phyloP scores from a whole-genome alignment of 805 yeast species.

The Lipomyces orientalis region DNA sequence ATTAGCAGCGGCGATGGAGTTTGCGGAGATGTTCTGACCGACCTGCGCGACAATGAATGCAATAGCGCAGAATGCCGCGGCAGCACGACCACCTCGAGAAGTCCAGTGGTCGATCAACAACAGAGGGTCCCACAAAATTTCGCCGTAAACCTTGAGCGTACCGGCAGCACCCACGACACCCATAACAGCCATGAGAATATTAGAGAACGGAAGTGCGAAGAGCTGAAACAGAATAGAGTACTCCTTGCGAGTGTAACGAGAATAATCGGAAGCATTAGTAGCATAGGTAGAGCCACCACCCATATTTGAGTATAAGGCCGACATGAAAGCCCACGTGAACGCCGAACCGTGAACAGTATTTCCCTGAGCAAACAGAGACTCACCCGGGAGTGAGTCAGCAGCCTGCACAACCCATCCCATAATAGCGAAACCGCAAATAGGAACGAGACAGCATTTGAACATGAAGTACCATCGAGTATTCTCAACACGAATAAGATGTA shows the following conservation, averaged over 20 bases:
- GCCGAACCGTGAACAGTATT: slow-evolving; percentile 13
- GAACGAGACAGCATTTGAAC: slow-evolving; percentile 70
- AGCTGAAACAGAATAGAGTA: slow-evolving; percentile 12
- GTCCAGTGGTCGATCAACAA: slow-evolving; percentile 23
- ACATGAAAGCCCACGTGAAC: slow-evolving; percentile 21
- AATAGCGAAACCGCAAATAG: slow-evolving; percentile 74
- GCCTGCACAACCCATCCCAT: slow-evolving; percentile 69
- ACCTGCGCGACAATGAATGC: slow-evolving; percentile 70
- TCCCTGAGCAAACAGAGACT: slow-evolving; percentile 9
- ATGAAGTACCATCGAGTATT: slow-evolving; percentile 28
- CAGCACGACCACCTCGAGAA: slow-evolving; percentile 32
- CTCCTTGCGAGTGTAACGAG: slow-evolving; percentile 53
- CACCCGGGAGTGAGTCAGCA: slow-evolving; percentile 13
- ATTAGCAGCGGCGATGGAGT: slow-evolving; percentile 51
- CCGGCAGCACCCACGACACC: slow-evolving; percentile 29
- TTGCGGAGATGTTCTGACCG: slow-evolving; percentile 69
- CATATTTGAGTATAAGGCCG: slow-evolving; percentile 15
- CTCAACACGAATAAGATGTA: slow-evolving; percentile 24
- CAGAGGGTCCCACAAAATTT: slow-evolving; percentile 28
- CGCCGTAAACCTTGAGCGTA: slow-evolving; percentile 21
- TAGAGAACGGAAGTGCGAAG: slow-evolving; percentile 21
- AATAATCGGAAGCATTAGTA: slow-evolving; percentile 21
- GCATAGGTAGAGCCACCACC: slow-evolving; percentile 23
- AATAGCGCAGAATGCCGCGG: slow-evolving; percentile 24
- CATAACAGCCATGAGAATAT: slow-evolving; percentile 17